These are phyloP conservation scores for Penicillium brasilianum DNA, from an alignment of 2,329 filamentous ascomycete genomes.

Conservation along the genomic window DNA sequence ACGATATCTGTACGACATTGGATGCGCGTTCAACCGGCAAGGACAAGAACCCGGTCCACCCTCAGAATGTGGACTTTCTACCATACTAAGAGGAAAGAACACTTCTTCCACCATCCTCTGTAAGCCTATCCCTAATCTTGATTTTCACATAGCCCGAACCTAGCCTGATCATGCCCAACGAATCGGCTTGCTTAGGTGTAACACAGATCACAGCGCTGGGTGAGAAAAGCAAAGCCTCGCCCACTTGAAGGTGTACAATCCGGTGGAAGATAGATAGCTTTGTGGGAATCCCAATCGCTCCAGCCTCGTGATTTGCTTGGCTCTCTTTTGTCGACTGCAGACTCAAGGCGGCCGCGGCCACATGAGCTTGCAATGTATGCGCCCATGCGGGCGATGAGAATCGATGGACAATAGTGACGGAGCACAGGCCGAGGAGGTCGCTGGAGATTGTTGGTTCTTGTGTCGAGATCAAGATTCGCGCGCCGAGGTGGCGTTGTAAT, in stretches of 20 bases:
- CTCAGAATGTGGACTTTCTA: slow-evolving; percentile 27
- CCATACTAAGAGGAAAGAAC: slow-evolving; percentile 3
- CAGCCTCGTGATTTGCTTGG: neutral
- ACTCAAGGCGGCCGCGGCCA: slow-evolving; percentile 48
- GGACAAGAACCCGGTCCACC: neutral
- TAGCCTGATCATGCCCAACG: neutral
- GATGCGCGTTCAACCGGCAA: neutral
- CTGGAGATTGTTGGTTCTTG: slow-evolving; percentile 77
- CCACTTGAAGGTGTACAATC: slow-evolving; percentile 4
- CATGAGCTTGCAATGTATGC: slow-evolving; percentile 49
- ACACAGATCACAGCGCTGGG: neutral
- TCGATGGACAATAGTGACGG: slow-evolving; percentile 71
- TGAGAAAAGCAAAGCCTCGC: slow-evolving; percentile 1
- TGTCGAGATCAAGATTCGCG: slow-evolving; percentile 72
- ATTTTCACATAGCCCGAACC: slow-evolving; percentile 5
- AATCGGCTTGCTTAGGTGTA: neutral
- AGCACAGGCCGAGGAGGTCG: slow-evolving; percentile 71
- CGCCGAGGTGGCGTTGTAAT: slow-evolving; percentile 71
- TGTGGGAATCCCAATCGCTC: neutral
- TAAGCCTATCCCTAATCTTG: slow-evolving; percentile 4
- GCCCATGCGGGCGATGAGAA: slow-evolving; percentile 72
- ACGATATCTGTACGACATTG: neutral
- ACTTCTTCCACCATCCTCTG: slow-evolving; percentile 8
- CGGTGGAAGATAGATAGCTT: slow-evolving; percentile 4
- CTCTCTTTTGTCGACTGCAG: neutral